Evolutionary conservation across 83 land plant genomes (phyloP), one percentile per base, ranked within the genome.

Genomic region (Picea mariana): DNA sequence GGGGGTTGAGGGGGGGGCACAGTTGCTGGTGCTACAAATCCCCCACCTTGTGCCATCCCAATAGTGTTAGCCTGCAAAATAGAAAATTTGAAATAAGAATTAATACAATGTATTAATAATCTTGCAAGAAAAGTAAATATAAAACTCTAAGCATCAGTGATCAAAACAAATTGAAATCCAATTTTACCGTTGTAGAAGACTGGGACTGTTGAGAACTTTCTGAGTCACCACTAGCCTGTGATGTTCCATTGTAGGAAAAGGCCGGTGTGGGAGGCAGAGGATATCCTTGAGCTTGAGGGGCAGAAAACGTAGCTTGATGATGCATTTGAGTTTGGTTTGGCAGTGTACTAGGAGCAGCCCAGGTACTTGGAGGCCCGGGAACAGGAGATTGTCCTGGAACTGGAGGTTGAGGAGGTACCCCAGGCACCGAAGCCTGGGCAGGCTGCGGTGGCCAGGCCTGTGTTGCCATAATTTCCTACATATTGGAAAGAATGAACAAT

Each of bases 331-430:
- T 27, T 44, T 77, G 66, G 17, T 21, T 78, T 63, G 85, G 23
- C 34, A 52, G 52, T 23, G 76, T 47, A 23, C 79, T 82, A 55
- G 77, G 64, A 17, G 58, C 5, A 23, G 59, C 58, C 62, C 21
- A 87, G 42, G 84, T 71, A 75, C 60, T 84, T 62, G 87, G 75
- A 40, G 52, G 79, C 13, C 79, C 75, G 13, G 79, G 59, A 8
- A 66, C 78, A n/a, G 79, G 42, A 81, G 71, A 47, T 71, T 78
- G 86, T 18, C 81, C 73, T 31, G 87, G 78, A 61, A 62, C 85
- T 31, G 71, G 81, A 20, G 89, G 86, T 67, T 87, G 89, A 59
- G 85, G 77, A 76, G 83, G 68, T 44, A 81, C 84, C 44, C 84
- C 52, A 71, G 89, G 23, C 21, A 75, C 55, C 15, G 84, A 9